phyloP scores from a whole-genome alignment of 495 filamentous ascomycete species.

The Zalerion maritima region DNA sequence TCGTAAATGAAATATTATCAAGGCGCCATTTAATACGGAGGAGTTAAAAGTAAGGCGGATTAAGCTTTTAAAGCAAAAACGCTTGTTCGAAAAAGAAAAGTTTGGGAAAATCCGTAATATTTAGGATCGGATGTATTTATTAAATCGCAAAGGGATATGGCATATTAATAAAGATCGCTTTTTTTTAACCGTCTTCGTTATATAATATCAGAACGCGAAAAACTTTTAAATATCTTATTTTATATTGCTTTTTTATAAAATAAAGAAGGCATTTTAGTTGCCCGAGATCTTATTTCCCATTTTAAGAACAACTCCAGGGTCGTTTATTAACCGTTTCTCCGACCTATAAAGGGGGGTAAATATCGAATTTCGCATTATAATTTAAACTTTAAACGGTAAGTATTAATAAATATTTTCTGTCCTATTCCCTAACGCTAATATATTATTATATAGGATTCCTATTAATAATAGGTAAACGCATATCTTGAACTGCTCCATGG shows the following conservation, averaged over 20 bases:
- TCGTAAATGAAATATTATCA: conserved; percentile 2
- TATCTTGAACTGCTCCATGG: conserved; percentile 9
- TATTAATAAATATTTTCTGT: conserved; percentile 5
- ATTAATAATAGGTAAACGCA: conserved; percentile 8
- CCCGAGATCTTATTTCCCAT: conserved; percentile 10
- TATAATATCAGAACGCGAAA: conserved; percentile 9
- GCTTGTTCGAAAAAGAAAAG: conserved; percentile 7
- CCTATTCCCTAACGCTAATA: conserved; percentile 8
- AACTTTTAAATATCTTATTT: conserved; percentile 6
- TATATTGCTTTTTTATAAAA: conserved; percentile 5
- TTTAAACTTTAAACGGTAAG: conserved; percentile 7
- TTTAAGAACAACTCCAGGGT: conserved; percentile 8
- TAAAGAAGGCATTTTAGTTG: conserved; percentile 6
- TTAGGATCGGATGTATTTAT: conserved; percentile 6
- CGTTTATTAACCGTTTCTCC: conserved; percentile 9
- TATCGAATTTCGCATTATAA: conserved; percentile 7
- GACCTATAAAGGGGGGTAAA: conserved; percentile 7
- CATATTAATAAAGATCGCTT: conserved; percentile 5
- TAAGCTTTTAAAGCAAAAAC: conserved; percentile 5
- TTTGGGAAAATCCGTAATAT: conserved; percentile 6
- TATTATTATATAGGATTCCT: conserved; percentile 6
- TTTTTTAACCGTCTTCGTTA: conserved; percentile 8
- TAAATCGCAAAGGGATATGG: conserved; percentile 4
- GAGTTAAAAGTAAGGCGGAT: conserved; percentile 2
- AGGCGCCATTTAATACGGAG: too few relatives aligned